These are phyloP conservation scores for Leishmania martiniquensis DNA, from an alignment of 208 protist species.

Conservation along the genomic window DNA sequence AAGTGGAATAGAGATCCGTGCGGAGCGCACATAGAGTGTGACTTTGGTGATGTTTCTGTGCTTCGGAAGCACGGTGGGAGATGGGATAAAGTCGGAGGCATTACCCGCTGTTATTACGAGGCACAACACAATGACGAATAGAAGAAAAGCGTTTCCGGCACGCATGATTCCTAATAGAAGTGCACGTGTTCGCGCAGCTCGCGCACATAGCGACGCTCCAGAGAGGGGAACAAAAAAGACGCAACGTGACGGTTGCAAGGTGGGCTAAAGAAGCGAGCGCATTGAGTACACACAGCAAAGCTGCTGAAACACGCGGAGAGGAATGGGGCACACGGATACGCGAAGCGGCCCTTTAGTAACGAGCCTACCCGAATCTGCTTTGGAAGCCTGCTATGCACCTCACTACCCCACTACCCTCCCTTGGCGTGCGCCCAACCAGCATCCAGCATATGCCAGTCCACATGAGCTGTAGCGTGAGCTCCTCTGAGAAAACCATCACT, in stretches of 20 bases:
- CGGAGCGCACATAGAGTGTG: conserved; percentile 42
- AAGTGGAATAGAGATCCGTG: conserved; percentile 57
- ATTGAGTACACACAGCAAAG: background rate
- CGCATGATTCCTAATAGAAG: background rate
- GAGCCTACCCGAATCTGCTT: background rate
- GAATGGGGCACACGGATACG: background rate
- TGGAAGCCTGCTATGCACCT: too few species aligned
- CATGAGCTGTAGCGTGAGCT: background rate
- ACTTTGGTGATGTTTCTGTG: conserved; percentile 51
- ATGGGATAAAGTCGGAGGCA: conserved; percentile 19
- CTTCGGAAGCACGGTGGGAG: conserved; percentile 38
- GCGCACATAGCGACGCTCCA: too few species aligned
- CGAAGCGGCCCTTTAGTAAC: background rate
- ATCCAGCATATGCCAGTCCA: background rate
- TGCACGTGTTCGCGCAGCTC: background rate
- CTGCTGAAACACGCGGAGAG: background rate
- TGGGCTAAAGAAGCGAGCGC: background rate
- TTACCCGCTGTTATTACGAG: conserved; percentile 14
- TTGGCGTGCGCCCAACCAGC: background rate
- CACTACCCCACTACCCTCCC: background rate
- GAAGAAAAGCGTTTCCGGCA: background rate
- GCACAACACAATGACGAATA: conserved; percentile 7
- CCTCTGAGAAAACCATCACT: background rate
- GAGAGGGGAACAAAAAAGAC: background rate
- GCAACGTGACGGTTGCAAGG: background rate